Evolutionary conservation across 371 early-diverging fungal species (phyloP).

Genomic region (Nematocida sp.): DNA sequence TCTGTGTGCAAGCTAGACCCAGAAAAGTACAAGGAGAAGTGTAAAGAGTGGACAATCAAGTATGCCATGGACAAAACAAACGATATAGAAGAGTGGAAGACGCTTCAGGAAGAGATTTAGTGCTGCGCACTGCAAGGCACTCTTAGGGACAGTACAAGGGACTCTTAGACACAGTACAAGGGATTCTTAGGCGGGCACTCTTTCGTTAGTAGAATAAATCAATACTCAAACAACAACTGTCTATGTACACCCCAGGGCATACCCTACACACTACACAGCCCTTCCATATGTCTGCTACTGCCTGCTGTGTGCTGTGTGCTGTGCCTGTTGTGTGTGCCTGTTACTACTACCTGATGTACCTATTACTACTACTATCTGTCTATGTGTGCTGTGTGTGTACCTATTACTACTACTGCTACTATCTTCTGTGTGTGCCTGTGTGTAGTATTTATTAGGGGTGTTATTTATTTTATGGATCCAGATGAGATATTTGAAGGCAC

Average conservation of each 20-base stretch:
- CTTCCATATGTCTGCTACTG: too few relatives aligned
- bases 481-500: slow-evolving; percentile 43
- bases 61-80: slow-evolving; percentile 52
- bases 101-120: background rate
- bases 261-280: too few relatives aligned
- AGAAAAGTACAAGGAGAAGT: slow-evolving; percentile 60
- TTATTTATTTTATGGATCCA: slow-evolving; percentile 43
- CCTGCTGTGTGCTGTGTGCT: too few relatives aligned
- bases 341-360: too few relatives aligned
- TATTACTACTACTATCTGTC: too few relatives aligned
- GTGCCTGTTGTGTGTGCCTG: too few relatives aligned
- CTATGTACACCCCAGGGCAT: too few relatives aligned
- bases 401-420: too few relatives aligned
- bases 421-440: too few relatives aligned
- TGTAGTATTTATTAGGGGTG: background rate
- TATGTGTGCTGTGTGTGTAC: too few relatives aligned
- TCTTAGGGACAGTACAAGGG: background rate
- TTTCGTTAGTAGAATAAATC: too few relatives aligned
- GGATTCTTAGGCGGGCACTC: background rate
- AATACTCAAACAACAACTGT: too few relatives aligned
- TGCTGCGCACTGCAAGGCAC: background rate
- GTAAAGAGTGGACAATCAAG: slow-evolving; percentile 57
- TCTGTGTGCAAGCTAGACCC: slow-evolving; percentile 87
- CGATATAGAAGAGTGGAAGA: slow-evolving; percentile 51
- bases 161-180: background rate